These are phyloP conservation scores for Backusella westeae DNA, from an alignment of 192 early-diverging fungal genomes.

Conservation along the genomic window DNA sequence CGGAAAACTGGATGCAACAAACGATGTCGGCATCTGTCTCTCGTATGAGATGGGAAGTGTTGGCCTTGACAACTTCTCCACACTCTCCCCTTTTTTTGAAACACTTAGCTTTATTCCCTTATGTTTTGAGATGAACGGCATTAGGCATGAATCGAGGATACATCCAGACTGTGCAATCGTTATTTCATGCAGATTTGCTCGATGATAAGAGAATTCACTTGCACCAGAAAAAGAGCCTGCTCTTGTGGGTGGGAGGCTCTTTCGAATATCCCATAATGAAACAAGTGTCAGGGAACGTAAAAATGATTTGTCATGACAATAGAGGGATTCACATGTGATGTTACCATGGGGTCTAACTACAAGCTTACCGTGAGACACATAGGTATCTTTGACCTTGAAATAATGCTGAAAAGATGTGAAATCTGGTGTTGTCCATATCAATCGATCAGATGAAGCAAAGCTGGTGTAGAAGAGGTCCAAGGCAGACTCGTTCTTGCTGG, in stretches of 20 bases:
- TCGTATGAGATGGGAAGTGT: constrained; percentile 8
- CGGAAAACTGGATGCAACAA: not conserved
- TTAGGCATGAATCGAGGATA: constrained; percentile 8
- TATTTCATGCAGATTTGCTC: not conserved
- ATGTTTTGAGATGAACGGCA: not conserved
- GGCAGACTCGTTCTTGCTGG: constrained; percentile 27
- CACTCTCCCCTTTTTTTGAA: not conserved
- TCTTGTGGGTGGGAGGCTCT: constrained; percentile 21
- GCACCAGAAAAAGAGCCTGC: constrained; percentile 28
- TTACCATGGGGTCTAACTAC: constrained; percentile 20
- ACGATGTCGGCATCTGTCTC: not conserved
- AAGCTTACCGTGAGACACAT: constrained; percentile 36
- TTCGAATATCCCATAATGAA: constrained; percentile 33
- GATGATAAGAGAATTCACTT: constrained; percentile 14
- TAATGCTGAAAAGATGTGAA: constrained; percentile 10
- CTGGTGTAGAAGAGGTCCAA: constrained; percentile 13
- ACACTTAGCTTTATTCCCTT: not conserved
- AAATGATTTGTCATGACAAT: constrained; percentile 5
- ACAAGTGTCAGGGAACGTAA: constrained; percentile 12
- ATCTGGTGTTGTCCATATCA: constrained; percentile 26
- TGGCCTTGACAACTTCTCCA: not conserved
- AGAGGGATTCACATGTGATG: constrained; percentile 1
- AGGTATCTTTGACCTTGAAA: constrained; percentile 33
- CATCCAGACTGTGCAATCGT: constrained; percentile 3
- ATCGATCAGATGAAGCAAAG: constrained; percentile 12